These are phyloP conservation scores for Trichomonas vaginalis DNA, from an alignment of 208 protist genomes.

Conservation along the genomic window DNA sequence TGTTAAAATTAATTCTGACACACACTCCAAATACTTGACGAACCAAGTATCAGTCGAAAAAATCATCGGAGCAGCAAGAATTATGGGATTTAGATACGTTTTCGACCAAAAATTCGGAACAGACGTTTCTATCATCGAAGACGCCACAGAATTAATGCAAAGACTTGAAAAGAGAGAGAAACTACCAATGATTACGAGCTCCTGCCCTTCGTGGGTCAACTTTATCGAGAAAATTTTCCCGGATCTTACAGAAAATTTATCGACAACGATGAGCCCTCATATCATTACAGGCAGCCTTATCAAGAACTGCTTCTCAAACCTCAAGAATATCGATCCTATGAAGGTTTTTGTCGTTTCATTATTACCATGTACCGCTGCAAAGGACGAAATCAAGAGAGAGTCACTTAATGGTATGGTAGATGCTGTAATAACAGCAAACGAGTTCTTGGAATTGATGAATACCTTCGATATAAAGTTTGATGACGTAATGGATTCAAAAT, in stretches of 20 bases:
- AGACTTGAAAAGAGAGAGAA: constrained; percentile 22
- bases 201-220: constrained; percentile 38
- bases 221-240: neutral
- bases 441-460: constrained; percentile 25
- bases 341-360: constrained; percentile 25
- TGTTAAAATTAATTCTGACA: constrained; percentile 27
- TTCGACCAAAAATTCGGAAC: constrained; percentile 41
- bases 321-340: neutral
- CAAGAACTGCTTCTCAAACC: neutral
- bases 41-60: constrained; percentile 20
- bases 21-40: constrained; percentile 27
- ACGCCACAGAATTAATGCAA: constrained; percentile 32
- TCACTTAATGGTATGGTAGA: constrained; percentile 21
- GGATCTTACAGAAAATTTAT: neutral
- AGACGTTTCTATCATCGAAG: constrained; percentile 42
- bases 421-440: constrained; percentile 32
- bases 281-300: neutral
- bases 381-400: constrained; percentile 29
- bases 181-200: constrained; percentile 36
- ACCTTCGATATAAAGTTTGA: neutral
- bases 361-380: constrained; percentile 37
- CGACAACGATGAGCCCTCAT: neutral
- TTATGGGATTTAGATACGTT: constrained; percentile 39
- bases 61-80: constrained; percentile 29
- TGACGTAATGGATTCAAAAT: neutral